Conservation (phyloP, 768 basidiomycete genomes). For the Lactarius quietus region DNA sequence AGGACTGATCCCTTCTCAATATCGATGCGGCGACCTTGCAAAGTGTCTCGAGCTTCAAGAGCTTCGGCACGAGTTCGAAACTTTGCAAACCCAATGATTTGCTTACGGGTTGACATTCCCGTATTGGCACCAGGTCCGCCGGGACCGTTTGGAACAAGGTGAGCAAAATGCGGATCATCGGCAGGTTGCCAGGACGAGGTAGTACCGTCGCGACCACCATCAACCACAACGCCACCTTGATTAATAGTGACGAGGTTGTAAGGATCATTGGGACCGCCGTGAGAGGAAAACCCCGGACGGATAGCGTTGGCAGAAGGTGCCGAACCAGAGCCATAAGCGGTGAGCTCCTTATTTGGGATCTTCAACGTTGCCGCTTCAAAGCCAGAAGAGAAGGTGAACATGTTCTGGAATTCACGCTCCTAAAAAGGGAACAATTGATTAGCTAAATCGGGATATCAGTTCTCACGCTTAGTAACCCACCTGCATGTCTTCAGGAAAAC, state of each 20-base stretch:
- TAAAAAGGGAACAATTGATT: constrained; percentile 34
- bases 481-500: constrained; percentile 99
- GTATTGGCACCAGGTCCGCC: constrained; percentile 17
- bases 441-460: constrained; percentile 18
- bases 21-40: constrained; percentile 90
- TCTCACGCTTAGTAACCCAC: constrained; percentile 41
- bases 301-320: constrained; percentile 18
- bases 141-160: constrained; percentile 25
- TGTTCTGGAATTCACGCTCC: constrained; percentile 99
- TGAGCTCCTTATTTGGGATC: constrained; percentile 90
- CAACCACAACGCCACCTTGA: constrained; percentile 80
- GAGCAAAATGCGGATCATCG: constrained; percentile 38
- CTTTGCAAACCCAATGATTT: constrained; percentile 98
- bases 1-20: constrained; percentile 88
- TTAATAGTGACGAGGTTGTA: constrained; percentile 83
- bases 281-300: constrained; percentile 30
- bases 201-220: constrained; percentile 67
- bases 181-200: constrained; percentile 58
- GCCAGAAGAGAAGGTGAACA: constrained; percentile 95
- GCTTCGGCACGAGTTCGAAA: constrained; percentile 88
- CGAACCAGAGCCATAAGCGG: constrained; percentile 54
- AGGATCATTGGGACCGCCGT: constrained; percentile 64
- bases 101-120: constrained; percentile 68
- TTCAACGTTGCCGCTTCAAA: constrained; percentile 98
- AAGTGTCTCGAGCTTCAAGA: constrained; percentile 75